Base-by-base conservation (phyloP, 1,284 basidiomycete genomes). In the Phellinidium pouzarii region DNA sequence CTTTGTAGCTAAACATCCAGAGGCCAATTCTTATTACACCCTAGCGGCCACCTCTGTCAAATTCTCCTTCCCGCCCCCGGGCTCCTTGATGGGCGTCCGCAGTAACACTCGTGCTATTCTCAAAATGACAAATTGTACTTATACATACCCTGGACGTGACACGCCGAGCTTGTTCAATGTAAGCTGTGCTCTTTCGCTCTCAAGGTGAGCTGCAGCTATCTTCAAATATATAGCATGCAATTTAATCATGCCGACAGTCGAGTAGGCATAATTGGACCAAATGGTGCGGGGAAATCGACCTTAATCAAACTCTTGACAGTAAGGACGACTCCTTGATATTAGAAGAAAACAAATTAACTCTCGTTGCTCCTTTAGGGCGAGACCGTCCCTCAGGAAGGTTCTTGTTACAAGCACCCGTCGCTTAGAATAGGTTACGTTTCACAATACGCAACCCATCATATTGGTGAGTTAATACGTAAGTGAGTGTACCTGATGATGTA, bases 401-500 rank as follows among this genome's bases (percentile, higher is more conserved):
- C 83, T 44, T 93, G 96, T 42, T 93, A 95, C 75, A 98, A 97
- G 68, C 95, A 99, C 66, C 95, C 95, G 31, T 81, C 94, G 40
- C 74, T 99, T 53, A 91, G 95, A 64, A 91, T 99, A 56, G 96
- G 94, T 52, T 97, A 97, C 71, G 94, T 99, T 61, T 95, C 95
- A 8, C 95, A 99, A 67, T 95, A 99, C 69, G 94, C 94, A 22
- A 96, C 94, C 55, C 93, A 95, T 73, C 94, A 96, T 68, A 89
- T 94, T 63, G 86, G 85, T 82, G 62, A 56, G 64, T 60, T 25
- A n/a, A 23, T 14, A 23, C 38, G 19, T 40, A 27, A 55, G 52
- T 40, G 17, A 55, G 29, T 49, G 55, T 34, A 42, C 52, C n/a
- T n/a, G n/a, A 36, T 43, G 19, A 37, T 25, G 22, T 41, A 52